A percentile compares a stretch with the other conserved stretches of the same genome.
Conservation (phyloP, 495 filamentous ascomycete genomes). For the Neurospora sp. region DNA sequence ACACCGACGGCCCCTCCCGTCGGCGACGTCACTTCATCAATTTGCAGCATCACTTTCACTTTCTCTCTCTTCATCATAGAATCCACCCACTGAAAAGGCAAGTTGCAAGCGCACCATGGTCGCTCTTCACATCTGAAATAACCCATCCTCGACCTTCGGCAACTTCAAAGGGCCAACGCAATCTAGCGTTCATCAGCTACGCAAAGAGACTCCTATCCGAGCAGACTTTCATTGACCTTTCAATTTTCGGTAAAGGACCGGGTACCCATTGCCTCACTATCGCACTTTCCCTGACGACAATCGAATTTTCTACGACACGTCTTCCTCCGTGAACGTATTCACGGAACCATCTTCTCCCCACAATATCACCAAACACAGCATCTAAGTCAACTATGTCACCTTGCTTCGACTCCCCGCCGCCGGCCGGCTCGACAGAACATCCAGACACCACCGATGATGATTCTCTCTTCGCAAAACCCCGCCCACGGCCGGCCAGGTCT, state of each 20-base stretch:
- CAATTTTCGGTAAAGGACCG: background rate
- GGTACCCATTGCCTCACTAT: background rate
- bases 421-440: background rate
- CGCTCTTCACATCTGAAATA: background rate
- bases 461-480: conserved; percentile 16
- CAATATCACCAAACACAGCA: background rate
- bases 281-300: background rate
- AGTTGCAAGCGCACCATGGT: background rate
- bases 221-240: background rate
- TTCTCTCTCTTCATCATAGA: background rate
- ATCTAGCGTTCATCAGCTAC: background rate
- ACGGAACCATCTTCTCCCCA: background rate
- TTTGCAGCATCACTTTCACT: background rate
- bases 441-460: background rate
- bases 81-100: background rate
- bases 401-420: conserved; percentile 11
- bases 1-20: background rate
- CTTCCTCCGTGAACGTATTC: background rate
- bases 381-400: conserved; percentile 5
- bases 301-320: background rate
- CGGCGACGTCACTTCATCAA: background rate
- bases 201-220: background rate
- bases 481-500: conserved; percentile 28
- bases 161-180: background rate
- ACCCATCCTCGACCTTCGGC: background rate